Conservation (phyloP, 345 rosid species). For the Balakata baccata region DNA sequence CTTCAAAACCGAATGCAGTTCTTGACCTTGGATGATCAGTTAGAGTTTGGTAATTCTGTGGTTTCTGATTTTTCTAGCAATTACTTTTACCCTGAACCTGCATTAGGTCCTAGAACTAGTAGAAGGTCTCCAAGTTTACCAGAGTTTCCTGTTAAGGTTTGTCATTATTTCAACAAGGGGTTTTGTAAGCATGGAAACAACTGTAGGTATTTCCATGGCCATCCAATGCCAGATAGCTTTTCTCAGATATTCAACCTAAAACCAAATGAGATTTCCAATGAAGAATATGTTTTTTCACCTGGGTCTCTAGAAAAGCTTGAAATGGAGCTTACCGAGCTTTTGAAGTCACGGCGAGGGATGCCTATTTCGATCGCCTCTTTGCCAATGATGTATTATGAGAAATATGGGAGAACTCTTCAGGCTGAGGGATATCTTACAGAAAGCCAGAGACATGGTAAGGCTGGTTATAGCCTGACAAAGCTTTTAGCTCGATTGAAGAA, state of each 20-base stretch:
- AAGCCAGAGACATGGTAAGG: conserved; percentile 96
- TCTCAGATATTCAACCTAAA: conserved; percentile 43
- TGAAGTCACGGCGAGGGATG: conserved; percentile 74
- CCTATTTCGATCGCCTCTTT: conserved; percentile 93
- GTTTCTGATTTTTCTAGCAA: conserved; percentile 46
- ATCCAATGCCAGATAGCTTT: conserved; percentile 50
- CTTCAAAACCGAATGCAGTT: conserved; percentile 46
- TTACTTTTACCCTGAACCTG: conserved; percentile 44
- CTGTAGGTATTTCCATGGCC: conserved; percentile 79
- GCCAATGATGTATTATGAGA: conserved; percentile 84
- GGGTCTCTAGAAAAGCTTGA: conserved; percentile 79
- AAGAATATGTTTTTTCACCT: conserved; percentile 62
- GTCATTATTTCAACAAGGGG: conserved; percentile 86
- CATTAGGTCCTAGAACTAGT: conserved; percentile 45
- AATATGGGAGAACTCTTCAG: conserved; percentile 78
- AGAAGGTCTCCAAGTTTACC: conserved; percentile 81
- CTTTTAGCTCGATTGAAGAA: conserved; percentile 80
- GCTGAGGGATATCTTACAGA: conserved; percentile 97
- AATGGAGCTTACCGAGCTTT: conserved; percentile 70
- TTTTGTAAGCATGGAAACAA: conserved; percentile 83
- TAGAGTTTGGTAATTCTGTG: conserved; percentile 35
- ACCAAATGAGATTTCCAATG: conserved; percentile 41
- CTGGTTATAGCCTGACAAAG: conserved; percentile 91
- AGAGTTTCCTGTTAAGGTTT: conserved; percentile 75
- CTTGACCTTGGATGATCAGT: conserved; percentile 49